Percentiles rank a stretch among this genome's conserved stretches.
Evolutionary conservation across 371 early-diverging fungal genomes (phyloP).

Genomic region (Rhizopus arrhizus): DNA sequence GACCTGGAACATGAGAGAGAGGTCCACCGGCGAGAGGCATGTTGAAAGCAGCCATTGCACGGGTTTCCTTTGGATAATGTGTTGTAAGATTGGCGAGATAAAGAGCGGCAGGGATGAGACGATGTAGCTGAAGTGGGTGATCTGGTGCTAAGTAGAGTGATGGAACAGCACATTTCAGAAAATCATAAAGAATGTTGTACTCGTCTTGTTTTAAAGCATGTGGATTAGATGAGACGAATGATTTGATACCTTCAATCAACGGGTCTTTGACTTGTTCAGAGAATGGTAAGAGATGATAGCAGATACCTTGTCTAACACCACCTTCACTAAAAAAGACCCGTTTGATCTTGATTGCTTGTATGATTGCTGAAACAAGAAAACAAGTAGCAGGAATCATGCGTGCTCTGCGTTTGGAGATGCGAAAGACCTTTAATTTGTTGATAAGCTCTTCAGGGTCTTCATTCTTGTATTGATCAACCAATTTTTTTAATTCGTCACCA

Average conservation of each 20-base stretch:
- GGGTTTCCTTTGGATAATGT: slow-evolving; percentile 62
- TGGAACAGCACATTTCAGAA: slow-evolving; percentile 38
- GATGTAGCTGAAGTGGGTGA: slow-evolving; percentile 45
- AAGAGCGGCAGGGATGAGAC: slow-evolving; percentile 58
- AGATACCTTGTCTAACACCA: slow-evolving; percentile 64
- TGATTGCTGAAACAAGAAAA: slow-evolving; percentile 55
- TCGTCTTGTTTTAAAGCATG: slow-evolving; percentile 20
- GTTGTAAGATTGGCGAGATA: slow-evolving; percentile 58
- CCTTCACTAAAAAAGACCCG: slow-evolving; percentile 64
- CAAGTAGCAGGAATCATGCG: slow-evolving; percentile 64
- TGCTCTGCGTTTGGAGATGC: slow-evolving; percentile 64
- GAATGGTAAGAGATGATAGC: slow-evolving; percentile 46
- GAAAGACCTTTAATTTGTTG: slow-evolving; percentile 49
- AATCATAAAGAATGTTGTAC: slow-evolving; percentile 41
- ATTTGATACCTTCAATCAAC: slow-evolving; percentile 51
- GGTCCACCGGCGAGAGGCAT: slow-evolving; percentile 64
- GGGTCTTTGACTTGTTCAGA: slow-evolving; percentile 60
- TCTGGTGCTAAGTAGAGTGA: slow-evolving; percentile 30
- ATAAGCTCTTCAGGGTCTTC: slow-evolving; percentile 34
- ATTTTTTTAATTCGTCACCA: slow-evolving; percentile 34
- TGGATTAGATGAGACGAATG: slow-evolving; percentile 36
- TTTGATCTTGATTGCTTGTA: slow-evolving; percentile 51
- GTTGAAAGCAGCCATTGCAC: slow-evolving; percentile 61
- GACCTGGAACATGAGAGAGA: slow-evolving; percentile 59
- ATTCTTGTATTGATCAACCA: slow-evolving; percentile 40